These are phyloP conservation scores for Aureobasidium leucospermi DNA, from an alignment of 2,329 filamentous ascomycete species.

Conservation along the genomic window DNA sequence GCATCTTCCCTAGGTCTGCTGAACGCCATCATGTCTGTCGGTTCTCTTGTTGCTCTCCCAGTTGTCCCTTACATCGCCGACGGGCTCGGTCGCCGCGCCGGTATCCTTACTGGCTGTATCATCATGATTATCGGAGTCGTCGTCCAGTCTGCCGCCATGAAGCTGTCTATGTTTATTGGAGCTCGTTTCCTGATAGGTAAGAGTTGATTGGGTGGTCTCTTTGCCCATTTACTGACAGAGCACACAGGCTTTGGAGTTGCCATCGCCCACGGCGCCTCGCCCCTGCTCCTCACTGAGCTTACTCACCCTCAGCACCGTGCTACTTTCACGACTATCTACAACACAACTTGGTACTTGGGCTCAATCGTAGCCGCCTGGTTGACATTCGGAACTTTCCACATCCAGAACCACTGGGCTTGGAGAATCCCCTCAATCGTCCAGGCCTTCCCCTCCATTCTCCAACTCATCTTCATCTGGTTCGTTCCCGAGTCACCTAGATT, in stretches of 20 bases:
- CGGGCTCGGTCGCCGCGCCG: slow-evolving; percentile 39
- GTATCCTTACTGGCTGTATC: slow-evolving; percentile 40
- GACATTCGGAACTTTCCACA: slow-evolving; percentile 18
- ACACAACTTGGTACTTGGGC: slow-evolving; percentile 31
- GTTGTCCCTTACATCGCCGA: slow-evolving; percentile 44
- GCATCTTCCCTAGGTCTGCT: slow-evolving; percentile 37
- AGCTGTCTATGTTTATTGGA: slow-evolving; percentile 47
- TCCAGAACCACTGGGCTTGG: slow-evolving; percentile 19
- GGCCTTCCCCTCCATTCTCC: slow-evolving; percentile 22
- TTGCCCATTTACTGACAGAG: too few species aligned
- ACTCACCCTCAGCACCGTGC: slow-evolving; percentile 44
- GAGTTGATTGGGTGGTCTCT: too few species aligned
- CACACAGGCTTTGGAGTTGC: slow-evolving; percentile 40
- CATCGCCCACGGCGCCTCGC: slow-evolving; percentile 32
- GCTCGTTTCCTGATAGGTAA: slow-evolving; percentile 30
- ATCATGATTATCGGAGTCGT: slow-evolving; percentile 39
- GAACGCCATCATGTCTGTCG: slow-evolving; percentile 43
- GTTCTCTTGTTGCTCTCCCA: slow-evolving; percentile 41
- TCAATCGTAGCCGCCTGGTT: slow-evolving; percentile 19
- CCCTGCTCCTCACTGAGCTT: slow-evolving; percentile 34
- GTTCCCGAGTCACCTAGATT: slow-evolving; percentile 54
- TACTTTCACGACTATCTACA: slow-evolving; percentile 42
- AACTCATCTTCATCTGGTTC: slow-evolving; percentile 43
- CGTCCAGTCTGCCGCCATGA: slow-evolving; percentile 42
- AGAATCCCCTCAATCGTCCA: slow-evolving; percentile 20